A percentile compares a stretch with the other conserved stretches of the same genome.
phyloP scores from a whole-genome alignment of 257 asterid genomes.

The Penstemon davidsonii region DNA sequence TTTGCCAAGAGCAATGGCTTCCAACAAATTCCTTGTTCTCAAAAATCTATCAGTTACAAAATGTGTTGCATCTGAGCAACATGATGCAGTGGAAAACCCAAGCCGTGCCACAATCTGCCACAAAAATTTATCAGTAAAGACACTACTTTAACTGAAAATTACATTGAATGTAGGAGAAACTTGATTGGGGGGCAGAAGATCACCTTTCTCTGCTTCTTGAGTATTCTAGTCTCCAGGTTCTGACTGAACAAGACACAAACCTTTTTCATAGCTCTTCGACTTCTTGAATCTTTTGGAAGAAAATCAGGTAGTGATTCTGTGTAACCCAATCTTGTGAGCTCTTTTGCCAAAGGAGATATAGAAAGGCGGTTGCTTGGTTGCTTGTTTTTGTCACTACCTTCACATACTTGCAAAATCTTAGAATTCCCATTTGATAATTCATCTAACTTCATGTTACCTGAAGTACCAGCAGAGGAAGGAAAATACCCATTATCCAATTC shows the following conservation, averaged over 20 bases:
- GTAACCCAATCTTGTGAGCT: conserved; percentile 67
- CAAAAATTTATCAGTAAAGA: conserved; percentile 16
- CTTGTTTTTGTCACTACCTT: conserved; percentile 34
- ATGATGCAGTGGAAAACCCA: conserved; percentile 55
- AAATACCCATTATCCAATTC: conserved; percentile 30
- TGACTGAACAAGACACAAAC: conserved; percentile 71
- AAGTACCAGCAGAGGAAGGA: conserved; percentile 25
- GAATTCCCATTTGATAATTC: conserved; percentile 28
- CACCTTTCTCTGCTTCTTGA: conserved; percentile 68
- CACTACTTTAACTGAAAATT: conserved; percentile 9
- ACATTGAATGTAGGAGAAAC: conserved; percentile 10
- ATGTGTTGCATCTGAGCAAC: conserved; percentile 74
- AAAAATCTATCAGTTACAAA: conserved; percentile 67
- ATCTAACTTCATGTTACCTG: conserved; percentile 30
- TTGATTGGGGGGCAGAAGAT: conserved; percentile 4
- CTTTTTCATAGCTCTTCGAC: conserved; percentile 38
- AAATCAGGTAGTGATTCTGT: conserved; percentile 50
- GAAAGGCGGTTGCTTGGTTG: conserved; percentile 28
- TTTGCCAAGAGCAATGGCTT: conserved; percentile 72
- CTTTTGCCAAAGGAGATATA: conserved; percentile 59
- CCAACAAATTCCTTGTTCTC: conserved; percentile 78
- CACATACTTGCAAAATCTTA: conserved; percentile 29
- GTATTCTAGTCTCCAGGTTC: conserved; percentile 50
- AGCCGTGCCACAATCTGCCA: conserved; percentile 56
- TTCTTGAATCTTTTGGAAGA: conserved; percentile 59